These are phyloP conservation scores for Diaporthe ilicicola DNA, from an alignment of 2,329 filamentous ascomycete species.

Conservation along the genomic window DNA sequence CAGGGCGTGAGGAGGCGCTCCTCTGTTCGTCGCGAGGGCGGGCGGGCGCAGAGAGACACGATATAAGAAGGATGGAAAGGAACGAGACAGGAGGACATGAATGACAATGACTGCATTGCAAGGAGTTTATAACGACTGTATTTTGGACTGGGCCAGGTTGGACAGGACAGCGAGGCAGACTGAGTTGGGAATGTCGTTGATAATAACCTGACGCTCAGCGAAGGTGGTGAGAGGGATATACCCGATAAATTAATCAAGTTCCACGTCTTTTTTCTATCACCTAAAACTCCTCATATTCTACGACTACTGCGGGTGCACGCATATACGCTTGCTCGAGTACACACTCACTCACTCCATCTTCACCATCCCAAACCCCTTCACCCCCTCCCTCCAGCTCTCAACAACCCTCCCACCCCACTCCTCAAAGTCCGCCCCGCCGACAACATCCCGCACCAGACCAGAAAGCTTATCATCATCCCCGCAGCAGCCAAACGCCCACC, in stretches of 20 bases:
- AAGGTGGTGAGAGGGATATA: constrained; percentile 3
- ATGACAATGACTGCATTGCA: constrained; percentile 10
- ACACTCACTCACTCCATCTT: constrained; percentile 44
- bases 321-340: neutral
- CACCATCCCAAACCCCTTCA: constrained; percentile 48
- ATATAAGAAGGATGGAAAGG: neutral
- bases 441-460: constrained; percentile 39
- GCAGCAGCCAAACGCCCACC: constrained; percentile 46
- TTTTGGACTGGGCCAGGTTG: neutral
- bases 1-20: neutral
- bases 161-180: neutral
- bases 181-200: neutral
- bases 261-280: neutral
- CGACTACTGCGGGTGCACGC: neutral
- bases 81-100: neutral
- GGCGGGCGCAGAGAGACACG: no score
- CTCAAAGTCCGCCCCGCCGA: constrained; percentile 41
- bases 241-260: neutral
- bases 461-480: constrained; percentile 37
- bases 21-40: neutral
- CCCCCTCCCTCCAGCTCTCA: constrained; percentile 48
- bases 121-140: neutral
- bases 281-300: neutral
- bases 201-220: neutral
- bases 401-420: constrained; percentile 47